Evolutionary conservation across 306 rosid species (phyloP), one percentile per base, ranked within the genome.

Genomic region (Malus domestica): DNA sequence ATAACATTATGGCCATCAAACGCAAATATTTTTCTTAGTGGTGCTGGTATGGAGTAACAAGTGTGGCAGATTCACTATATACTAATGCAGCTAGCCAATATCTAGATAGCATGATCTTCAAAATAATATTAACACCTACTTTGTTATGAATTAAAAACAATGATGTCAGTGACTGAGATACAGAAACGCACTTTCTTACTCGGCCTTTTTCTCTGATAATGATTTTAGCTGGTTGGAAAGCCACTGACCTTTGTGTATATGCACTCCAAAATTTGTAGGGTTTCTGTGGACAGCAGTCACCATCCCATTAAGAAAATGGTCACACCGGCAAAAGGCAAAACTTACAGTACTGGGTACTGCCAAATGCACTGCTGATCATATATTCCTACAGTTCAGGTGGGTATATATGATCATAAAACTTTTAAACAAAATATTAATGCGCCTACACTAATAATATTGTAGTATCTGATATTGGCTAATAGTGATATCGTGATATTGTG

Each of bases 51-150:
- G 61, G 75, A 33, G 62, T 67, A 80, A 72, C 79, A 66, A 79
- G 70, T 81, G 55, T 55, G 76, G 78, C 55, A 74, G 83, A 73
- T 84, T 71, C 16, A 5, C 55, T 49, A 16, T 49, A 76, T 62
- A 77, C 73, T 75, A 79, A 77, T 73, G 70, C 44, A 44, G 58
- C 60, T 58, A 84, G 69, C 81, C 67, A 5, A 62, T 29, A 62
- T 27, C 18, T 70, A 79, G 76, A 72, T 55, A 67, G 55, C 76
- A 71, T 77, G 59, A 57, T 63, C 74, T 30, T 16, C 61, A 66
- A 67, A 40, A 44, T 57, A 57, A 67, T 57, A 74, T 29, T 33
- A 18, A 79, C 74, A 66, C 55, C 75, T 80, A 65, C 76, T 71
- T 40, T 68, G 67, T 42, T 68, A 19, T 69, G 55, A 49, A 49